Percentiles rank a stretch among this genome's conserved stretches.
These are phyloP conservation scores for Sophora flavescens DNA, from an alignment of 306 rosid species.

Conservation along the genomic window DNA sequence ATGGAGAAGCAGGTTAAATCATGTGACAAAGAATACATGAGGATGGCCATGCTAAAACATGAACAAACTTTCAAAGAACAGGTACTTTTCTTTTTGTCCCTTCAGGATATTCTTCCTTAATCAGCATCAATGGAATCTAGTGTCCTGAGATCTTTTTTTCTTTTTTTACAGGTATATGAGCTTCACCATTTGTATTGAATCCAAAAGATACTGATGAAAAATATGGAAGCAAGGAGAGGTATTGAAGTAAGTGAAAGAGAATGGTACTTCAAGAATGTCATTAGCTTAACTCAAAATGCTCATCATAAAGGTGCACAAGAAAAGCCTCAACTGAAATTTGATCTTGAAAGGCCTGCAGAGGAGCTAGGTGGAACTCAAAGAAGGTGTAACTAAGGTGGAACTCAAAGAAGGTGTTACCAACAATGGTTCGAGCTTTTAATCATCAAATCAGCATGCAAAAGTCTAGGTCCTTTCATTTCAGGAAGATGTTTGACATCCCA, in stretches of 20 bases:
- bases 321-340: constrained; percentile 58
- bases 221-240: constrained; percentile 52
- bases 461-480: too few relatives aligned
- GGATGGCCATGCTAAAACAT: constrained; percentile 89
- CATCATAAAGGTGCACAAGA: too few relatives aligned
- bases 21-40: constrained; percentile 82
- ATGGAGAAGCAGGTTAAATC: constrained; percentile 79
- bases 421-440: too few relatives aligned
- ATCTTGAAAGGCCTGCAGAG: constrained; percentile 72
- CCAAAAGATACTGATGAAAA: constrained; percentile 85
- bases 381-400: too few relatives aligned
- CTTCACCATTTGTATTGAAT: constrained; percentile 86
- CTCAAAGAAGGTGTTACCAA: too few relatives aligned
- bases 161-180: constrained; percentile 68
- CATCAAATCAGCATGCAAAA: too few relatives aligned
- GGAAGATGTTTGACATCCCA: too few relatives aligned
- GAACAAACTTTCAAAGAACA: constrained; percentile 93
- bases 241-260: constrained; percentile 49
- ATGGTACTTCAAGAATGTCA: constrained; percentile 60
- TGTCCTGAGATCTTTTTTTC: not conserved
- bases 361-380: too few relatives aligned
- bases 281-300: constrained; percentile 54
- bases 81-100: constrained; percentile 57
- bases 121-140: not conserved
- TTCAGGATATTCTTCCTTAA: constrained; percentile 13